A percentile compares a stretch with the other conserved stretches of the same genome.
Conservation (phyloP, 2,329 filamentous ascomycete species). For the Exophiala sideris region DNA sequence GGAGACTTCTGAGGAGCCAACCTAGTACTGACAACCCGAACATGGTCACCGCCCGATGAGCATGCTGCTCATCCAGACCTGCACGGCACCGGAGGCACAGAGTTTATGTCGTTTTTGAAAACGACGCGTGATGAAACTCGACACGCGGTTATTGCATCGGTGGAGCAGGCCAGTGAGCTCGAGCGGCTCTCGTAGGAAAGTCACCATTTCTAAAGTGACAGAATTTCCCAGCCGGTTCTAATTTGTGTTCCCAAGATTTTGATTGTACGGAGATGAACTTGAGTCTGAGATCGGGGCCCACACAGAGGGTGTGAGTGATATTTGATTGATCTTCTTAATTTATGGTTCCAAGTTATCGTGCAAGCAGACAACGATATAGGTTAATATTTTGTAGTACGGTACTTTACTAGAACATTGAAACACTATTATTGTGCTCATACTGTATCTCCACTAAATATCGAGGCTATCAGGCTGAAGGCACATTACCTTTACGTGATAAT, state of each 20-base stretch:
- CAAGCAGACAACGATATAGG: neutral
- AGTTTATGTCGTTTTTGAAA: constrained; percentile 52
- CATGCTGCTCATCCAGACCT: too few relatives aligned
- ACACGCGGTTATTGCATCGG: neutral
- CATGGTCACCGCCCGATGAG: neutral
- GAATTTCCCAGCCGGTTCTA: neutral
- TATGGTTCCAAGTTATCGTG: neutral
- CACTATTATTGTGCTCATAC: too few relatives aligned
- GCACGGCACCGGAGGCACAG: constrained; percentile 52
- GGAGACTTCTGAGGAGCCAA: neutral
- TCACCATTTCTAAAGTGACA: neutral
- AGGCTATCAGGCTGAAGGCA: neutral
- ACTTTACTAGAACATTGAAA: neutral
- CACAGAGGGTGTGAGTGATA: neutral
- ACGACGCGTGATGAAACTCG: constrained; percentile 50
- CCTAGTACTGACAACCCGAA: neutral
- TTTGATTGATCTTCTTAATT: neutral
- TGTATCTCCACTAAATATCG: too few relatives aligned
- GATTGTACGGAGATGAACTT: neutral
- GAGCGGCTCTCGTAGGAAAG: neutral
- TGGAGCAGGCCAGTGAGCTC: neutral
- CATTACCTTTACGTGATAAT: neutral
- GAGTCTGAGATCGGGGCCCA: too few relatives aligned
- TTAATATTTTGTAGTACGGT: too few relatives aligned
- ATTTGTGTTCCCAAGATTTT: neutral